Base-by-base conservation (phyloP, 371 early-diverging fungal species). In the Rhizopus arrhizus region DNA sequence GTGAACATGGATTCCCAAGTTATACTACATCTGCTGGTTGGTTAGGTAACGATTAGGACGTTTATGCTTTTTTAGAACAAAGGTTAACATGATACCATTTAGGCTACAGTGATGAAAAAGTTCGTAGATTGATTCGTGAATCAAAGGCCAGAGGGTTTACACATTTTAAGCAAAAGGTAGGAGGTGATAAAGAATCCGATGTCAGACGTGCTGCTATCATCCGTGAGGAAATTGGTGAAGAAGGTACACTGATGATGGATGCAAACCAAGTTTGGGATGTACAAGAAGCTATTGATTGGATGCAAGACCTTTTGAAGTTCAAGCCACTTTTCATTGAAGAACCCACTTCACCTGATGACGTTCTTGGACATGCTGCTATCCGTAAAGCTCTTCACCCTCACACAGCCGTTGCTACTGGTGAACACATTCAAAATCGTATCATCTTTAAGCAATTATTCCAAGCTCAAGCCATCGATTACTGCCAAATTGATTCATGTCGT, bases 221-320 rank as follows among this genome's bases (percentile, higher is more conserved):
- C 16, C 81, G 83, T 49, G 75, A 76, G 56, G 83, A 76, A 64
- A 77, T 80, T 53, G 83, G 83, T 31, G 62, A 78, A 10, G 73
- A 81, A 5, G 66, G 74, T 51, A 68, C 72, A 3, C 59, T 82
- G 48, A 81, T 82, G 81, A 79, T 82, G 78, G 83, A 82, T 55
- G 83, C 83, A 32, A 82, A 82, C 64, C 83, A 82, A 56, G 80
- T 82, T 28, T 82, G 83, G 82, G 83, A 79, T 54, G 83, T 82
- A 2, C 58, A 77, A 41, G 77, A 82, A 48, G 83, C 83, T 41
- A 79, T 82, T 61, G 71, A 66, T 28, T 80, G 81, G 81, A 82
- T 82, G 81, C 66, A 81, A 50, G 73, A 72, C 13, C 65, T 82
- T 29, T 63, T 82, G 53, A 67, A 72, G 15, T 82, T 72, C 68